These are phyloP conservation scores for Solanum etuberosum DNA, from an alignment of 257 asterid genomes.

Conservation along the genomic window DNA sequence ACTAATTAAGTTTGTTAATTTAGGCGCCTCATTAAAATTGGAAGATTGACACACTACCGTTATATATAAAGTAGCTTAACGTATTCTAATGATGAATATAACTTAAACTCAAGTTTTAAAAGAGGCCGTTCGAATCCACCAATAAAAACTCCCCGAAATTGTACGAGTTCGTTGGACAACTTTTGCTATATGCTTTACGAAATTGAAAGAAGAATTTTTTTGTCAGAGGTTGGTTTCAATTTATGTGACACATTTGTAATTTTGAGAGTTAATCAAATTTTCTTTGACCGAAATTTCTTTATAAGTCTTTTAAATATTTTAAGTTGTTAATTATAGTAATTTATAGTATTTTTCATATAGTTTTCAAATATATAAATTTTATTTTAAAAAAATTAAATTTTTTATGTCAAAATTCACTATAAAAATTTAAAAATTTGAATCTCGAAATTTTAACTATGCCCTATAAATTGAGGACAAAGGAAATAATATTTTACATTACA, in stretches of 20 bases:
- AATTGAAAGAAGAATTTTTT: no score
- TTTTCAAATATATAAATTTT: no score
- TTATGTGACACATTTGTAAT: not conserved
- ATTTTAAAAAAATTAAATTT: no score
- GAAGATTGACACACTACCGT: not conserved
- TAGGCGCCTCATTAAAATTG: not conserved
- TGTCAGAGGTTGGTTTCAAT: no score
- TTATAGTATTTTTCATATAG: not conserved
- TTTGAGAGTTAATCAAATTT: no score
- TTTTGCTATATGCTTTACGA: no score
- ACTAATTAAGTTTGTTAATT: not conserved
- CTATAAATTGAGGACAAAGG: not conserved
- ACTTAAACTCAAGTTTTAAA: not conserved
- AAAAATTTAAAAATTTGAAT: no score
- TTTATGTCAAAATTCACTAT: no score
- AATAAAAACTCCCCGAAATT: not conserved
- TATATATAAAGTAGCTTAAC: not conserved
- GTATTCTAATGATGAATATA: not conserved
- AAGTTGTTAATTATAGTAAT: not conserved
- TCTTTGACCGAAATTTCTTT: no score
- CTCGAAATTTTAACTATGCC: no score
- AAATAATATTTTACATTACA: not conserved
- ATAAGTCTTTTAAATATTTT: no score
- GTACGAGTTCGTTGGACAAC: not conserved
- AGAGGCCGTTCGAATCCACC: not conserved